Base-by-base conservation (phyloP, 495 filamentous ascomycete species). In the Tuber aestivum region DNA sequence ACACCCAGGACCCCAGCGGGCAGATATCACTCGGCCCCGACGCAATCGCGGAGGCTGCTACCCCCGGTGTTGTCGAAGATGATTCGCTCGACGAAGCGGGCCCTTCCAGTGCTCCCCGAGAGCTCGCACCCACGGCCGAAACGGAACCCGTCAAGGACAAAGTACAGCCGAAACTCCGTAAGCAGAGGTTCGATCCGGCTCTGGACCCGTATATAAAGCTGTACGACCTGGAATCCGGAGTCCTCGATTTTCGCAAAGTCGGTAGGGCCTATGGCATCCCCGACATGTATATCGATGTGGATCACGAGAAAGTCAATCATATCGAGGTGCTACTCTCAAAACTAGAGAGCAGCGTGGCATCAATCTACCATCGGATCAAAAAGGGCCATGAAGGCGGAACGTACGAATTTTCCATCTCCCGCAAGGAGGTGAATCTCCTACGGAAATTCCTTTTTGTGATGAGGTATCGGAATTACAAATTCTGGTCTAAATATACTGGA, bases 391-490 rank as follows among this genome's bases (percentile, higher is more conserved):
- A 83, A 6, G 70, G 41, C 10, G 75, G 79, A 6, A 72, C 80
- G 38, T 4, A 56, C 23, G 76, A 77, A 1, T 44, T 87, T 6
- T 83, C 79, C 79, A 75, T 89, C 16, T 82, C 79, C 14, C 84
- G 87, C 6, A 61, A 65, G 8, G 84, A 89, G 68, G 81, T 81
- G 70, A 80, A 88, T 74, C 37, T 78, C 8, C 72, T 89, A 37
- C 85, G 87, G 75, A 88, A 87, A 71, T 89, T 89, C 74, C 81
- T 89, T 23, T 89, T 88, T 80, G 82, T 89, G 27, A 85, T 89
- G 83, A 86, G 85, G 71, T 89, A 87, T 74, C 85, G 88, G 32
- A 79, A 77, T 61, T 61, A 56, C 1, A 48, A 41, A 10, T 86
- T 87, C 61, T 79, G 84, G 48, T 37, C 83, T 10, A 87, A 83